Conservation (phyloP, 2,329 filamentous ascomycete genomes). For the Phymatotrichopsis omnivora region DNA sequence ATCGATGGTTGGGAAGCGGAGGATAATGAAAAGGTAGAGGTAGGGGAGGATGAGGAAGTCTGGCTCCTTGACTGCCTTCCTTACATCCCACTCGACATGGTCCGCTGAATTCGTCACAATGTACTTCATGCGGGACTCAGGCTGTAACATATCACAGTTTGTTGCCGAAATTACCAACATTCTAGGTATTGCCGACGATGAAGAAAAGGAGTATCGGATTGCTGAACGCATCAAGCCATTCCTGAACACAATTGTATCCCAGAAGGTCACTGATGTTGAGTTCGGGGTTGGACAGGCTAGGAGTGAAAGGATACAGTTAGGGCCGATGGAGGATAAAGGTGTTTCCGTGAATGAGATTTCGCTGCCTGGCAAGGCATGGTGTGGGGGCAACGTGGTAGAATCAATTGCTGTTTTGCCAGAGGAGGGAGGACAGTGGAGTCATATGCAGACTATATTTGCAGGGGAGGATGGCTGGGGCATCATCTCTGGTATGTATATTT, state of each 20-base stretch:
- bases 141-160: conserved; percentile 54
- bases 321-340: conserved; percentile 61
- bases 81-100: conserved; percentile 52
- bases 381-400: conserved; percentile 42
- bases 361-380: conserved; percentile 40
- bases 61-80: conserved; percentile 85
- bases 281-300: too few species aligned
- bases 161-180: conserved; percentile 61
- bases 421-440: conserved; percentile 46
- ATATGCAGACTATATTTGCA: conserved; percentile 64
- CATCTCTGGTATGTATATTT: conserved; percentile 54
- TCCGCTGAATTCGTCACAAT: conserved; percentile 73
- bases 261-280: conserved; percentile 54
- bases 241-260: conserved; percentile 62
- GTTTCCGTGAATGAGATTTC: conserved; percentile 55
- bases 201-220: conserved; percentile 52
- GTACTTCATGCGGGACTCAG: conserved; percentile 64
- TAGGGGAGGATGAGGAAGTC: too few species aligned
- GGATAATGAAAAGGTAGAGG: too few species aligned
- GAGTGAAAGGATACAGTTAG: conserved; percentile 40
- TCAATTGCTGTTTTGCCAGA: conserved; percentile 42
- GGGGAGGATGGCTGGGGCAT: conserved; percentile 72
- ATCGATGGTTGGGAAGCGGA: too few species aligned
- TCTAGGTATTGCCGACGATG: conserved; percentile 51
- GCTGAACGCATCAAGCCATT: conserved; percentile 65